Percentiles rank a stretch among this genome's conserved stretches.
These are phyloP conservation scores for Kodamaea derodonti DNA, from an alignment of 1,139 yeast species.

Conservation along the genomic window DNA sequence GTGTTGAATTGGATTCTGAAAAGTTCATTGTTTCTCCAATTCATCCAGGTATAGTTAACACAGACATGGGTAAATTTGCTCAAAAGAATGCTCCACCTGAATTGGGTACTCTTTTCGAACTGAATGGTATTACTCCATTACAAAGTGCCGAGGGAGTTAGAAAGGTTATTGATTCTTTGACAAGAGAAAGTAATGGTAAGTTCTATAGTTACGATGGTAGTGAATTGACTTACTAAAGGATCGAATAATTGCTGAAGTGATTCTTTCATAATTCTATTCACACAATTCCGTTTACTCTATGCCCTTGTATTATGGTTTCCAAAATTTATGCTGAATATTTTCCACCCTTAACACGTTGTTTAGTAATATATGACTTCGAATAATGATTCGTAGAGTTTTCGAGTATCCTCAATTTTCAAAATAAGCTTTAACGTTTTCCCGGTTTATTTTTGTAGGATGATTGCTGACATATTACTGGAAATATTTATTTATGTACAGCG, in stretches of 20 bases:
- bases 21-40: conserved; percentile 19
- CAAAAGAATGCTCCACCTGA: conserved; percentile 6
- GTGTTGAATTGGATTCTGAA: conserved; percentile 16
- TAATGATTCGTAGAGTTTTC: not conserved
- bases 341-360: no score
- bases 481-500: not conserved
- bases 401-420: not conserved
- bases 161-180: conserved; percentile 1
- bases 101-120: not conserved
- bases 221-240: not conserved
- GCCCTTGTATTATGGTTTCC: no score
- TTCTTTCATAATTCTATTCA: no score
- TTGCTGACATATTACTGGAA: no score
- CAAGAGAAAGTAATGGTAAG: not conserved
- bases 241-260: not conserved
- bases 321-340: no score
- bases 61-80: conserved; percentile 25
- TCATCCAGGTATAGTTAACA: conserved; percentile 28
- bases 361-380: no score
- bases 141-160: not conserved
- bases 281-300: no score
- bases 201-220: conserved; percentile 1
- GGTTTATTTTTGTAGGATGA: no score
- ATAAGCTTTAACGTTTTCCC: not conserved
- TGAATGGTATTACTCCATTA: not conserved